Conservation (phyloP, 2,329 filamentous ascomycete genomes). For the Tolypocladium cylindrosporum region DNA sequence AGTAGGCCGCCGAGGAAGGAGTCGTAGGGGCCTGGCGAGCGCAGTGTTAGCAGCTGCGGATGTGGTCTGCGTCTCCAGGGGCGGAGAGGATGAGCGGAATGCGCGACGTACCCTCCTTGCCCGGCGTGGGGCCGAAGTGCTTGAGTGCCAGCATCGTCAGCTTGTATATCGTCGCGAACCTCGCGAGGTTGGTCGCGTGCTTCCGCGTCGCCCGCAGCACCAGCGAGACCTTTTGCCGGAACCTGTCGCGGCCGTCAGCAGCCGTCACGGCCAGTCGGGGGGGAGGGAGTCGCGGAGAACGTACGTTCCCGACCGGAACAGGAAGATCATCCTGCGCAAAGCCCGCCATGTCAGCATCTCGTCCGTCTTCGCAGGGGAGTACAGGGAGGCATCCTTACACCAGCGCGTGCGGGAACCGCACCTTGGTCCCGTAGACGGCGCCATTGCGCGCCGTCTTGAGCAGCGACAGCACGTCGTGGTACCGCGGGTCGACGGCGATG, state of each 20-base stretch:
- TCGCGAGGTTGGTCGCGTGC: constrained; percentile 84
- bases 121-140: constrained; percentile 44
- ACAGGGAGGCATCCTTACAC: constrained; percentile 41
- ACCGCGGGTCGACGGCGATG: constrained; percentile 70
- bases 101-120: constrained; percentile 41
- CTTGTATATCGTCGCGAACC: constrained; percentile 90
- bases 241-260: constrained; percentile 21
- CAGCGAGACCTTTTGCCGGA: constrained; percentile 67
- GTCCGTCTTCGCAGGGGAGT: background rate
- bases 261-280: background rate
- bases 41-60: background rate
- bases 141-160: constrained; percentile 65
- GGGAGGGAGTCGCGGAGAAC: background rate
- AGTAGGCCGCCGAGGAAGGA: constrained; percentile 77
- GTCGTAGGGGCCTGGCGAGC: constrained; percentile 55
- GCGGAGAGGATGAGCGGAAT: background rate
- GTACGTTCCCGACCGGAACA: constrained; percentile 86
- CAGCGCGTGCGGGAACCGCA: constrained; percentile 94
- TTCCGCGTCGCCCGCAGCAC: constrained; percentile 80
- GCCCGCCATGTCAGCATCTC: background rate
- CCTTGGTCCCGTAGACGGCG: constrained; percentile 91
- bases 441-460: constrained; percentile 95
- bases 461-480: constrained; percentile 76
- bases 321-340: constrained; percentile 71
- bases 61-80: background rate